Base-by-base conservation (phyloP, 768 basidiomycete species). In the Plicaturopsis crispa region DNA sequence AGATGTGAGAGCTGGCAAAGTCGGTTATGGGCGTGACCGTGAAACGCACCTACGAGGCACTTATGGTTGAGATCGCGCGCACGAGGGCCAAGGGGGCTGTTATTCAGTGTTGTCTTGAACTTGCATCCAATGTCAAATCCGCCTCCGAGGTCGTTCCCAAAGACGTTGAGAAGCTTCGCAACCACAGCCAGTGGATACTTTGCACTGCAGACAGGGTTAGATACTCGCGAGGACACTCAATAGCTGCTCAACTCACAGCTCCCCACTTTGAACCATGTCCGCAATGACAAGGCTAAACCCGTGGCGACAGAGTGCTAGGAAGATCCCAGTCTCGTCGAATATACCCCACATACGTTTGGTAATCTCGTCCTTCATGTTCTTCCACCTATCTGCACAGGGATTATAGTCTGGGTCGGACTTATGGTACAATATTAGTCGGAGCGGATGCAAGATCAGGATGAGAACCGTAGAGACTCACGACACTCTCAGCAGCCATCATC, bases 201-300 rank as follows among this genome's bases (percentile, higher is more conserved):
- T n/a, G 51, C 47, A 5, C 51, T 54, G 21, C 14, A 18, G 16
- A 28, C 8, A 28, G 26, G 26, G 8, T n/a, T n/a, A n/a, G n/a
- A n/a, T 14, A 28, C 10, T 28, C 10, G 26, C 8, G 14, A 14
- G 14, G 26, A 28, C 10, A 28, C 14, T 8, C 26, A 8, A 28
- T 8, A 28, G 26, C 26, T 14, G 8, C 10, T 8, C 8, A 28
- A 28, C 26, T 28, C 26, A 28, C 26, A 28, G 26, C 14, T 28
- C 26, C 26, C 52, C 49, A 21, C 53, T 55, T 24, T 39, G 41
- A 0, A 55, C 37, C 52, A 57, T 57, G 30, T 57, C 50, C 2
- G 36, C 42, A 0, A 46, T 46, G 0, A 48, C 23, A 1, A 54
- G 45, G 1, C 47, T 40, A 14, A 55, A 50, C 1, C 53, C 50